Percentiles rank a stretch among this genome's conserved stretches.
These are phyloP conservation scores for Brasenia schreberi DNA, from an alignment of 164 flowering plant genomes.

Conservation along the genomic window DNA sequence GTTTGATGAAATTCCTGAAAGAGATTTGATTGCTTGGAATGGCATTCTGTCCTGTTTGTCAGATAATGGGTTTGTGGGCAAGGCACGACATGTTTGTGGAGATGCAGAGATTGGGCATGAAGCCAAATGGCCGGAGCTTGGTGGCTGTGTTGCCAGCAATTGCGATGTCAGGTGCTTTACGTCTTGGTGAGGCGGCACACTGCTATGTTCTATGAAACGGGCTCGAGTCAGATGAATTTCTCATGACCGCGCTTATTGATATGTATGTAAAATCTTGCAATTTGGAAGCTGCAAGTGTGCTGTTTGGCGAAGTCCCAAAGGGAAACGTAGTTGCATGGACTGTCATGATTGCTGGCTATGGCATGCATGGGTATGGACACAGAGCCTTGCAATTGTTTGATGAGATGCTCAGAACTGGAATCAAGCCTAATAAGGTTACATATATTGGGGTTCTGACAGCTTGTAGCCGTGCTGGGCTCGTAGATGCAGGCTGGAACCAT, in stretches of 20 bases:
- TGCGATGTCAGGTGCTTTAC: conserved; percentile 18
- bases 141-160: conserved; percentile 20
- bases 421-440: too few species aligned
- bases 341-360: too few species aligned
- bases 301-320: conserved; percentile 14
- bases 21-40: conserved; percentile 45
- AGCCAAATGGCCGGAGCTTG: conserved; percentile 21
- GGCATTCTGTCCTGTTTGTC: conserved; percentile 71
- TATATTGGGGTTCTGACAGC: too few species aligned
- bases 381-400: too few species aligned
- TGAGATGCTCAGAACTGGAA: too few species aligned
- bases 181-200: conserved; percentile 12
- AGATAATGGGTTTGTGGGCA: conserved; percentile 63
- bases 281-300: conserved; percentile 3
- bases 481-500: too few species aligned
- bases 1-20: conserved; percentile 19
- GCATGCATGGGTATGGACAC: too few species aligned
- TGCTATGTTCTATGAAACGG: conserved; percentile 17
- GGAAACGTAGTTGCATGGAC: too few species aligned
- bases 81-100: conserved; percentile 37
- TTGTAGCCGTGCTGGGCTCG: too few species aligned
- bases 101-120: conserved; percentile 32
- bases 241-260: too few species aligned
- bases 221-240: too few species aligned
- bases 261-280: too few species aligned